These are phyloP conservation scores for Phalaenopsis equestris DNA, from an alignment of 106 monocot species.

Conservation along the genomic window DNA sequence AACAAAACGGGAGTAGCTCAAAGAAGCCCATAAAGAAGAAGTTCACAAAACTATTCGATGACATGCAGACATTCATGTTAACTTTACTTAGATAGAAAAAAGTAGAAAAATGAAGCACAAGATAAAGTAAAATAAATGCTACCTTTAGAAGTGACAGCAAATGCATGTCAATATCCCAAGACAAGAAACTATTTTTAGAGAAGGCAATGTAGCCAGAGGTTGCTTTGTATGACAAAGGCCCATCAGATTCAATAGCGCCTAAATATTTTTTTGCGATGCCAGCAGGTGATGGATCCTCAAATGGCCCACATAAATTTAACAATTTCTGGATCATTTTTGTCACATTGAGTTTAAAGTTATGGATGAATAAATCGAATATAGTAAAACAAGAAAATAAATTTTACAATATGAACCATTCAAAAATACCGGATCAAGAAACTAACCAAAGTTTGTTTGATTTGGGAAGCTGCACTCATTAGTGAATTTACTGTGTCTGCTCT, in stretches of 20 bases:
- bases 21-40: neutral
- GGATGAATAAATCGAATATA: neutral
- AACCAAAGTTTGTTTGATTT: constrained; percentile 74
- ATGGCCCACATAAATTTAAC: constrained; percentile 44
- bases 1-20: neutral
- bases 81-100: neutral
- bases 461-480: constrained; percentile 38
- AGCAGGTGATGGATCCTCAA: constrained; percentile 70
- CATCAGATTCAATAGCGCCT: constrained; percentile 34
- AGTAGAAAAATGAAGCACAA: neutral
- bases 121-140: constrained; percentile 5
- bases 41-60: neutral
- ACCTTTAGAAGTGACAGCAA: constrained; percentile 88
- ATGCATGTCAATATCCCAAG: constrained; percentile 51
- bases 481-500: constrained; percentile 27
- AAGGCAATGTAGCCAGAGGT: constrained; percentile 55
- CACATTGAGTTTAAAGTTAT: neutral
- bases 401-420: neutral
- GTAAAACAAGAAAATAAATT: neutral
- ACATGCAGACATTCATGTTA: neutral
- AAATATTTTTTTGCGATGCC: constrained; percentile 26
- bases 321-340: constrained; percentile 57
- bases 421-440: constrained; percentile 14
- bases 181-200: constrained; percentile 62
- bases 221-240: constrained; percentile 54